phyloP scores from a whole-genome alignment of 371 early-diverging fungal genomes.

The Lichtheimia hyalospora region DNA sequence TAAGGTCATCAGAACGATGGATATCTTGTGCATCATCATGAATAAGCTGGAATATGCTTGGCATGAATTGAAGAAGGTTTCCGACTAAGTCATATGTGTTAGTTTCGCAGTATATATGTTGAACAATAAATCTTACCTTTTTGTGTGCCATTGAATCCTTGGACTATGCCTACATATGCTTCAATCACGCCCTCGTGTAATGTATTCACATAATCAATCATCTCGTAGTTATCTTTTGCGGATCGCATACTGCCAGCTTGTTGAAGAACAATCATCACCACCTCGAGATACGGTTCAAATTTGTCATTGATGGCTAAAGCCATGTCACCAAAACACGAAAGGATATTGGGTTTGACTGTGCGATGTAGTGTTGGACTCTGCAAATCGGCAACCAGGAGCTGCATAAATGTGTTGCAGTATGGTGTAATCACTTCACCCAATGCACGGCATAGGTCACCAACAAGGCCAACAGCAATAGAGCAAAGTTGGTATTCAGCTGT shows the following conservation, averaged over 20 bases:
- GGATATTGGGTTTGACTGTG: slow-evolving; percentile 88
- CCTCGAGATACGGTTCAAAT: slow-evolving; percentile 81
- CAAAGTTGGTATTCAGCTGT: slow-evolving; percentile 89
- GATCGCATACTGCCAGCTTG: slow-evolving; percentile 78
- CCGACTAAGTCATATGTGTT: background rate
- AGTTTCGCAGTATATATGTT: slow-evolving; percentile 12
- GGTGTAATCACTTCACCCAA: slow-evolving; percentile 67
- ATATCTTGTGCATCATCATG: slow-evolving; percentile 49
- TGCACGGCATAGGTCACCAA: slow-evolving; percentile 94
- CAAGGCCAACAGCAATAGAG: slow-evolving; percentile 88
- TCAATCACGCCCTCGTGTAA: slow-evolving; percentile 89
- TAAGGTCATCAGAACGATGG: slow-evolving; percentile 61
- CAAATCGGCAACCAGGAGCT: slow-evolving; percentile 71
- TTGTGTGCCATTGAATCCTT: slow-evolving; percentile 75
- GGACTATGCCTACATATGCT: slow-evolving; percentile 94
- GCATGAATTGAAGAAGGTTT: slow-evolving; percentile 60
- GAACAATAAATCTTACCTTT: slow-evolving; percentile 59
- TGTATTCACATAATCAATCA: slow-evolving; percentile 79
- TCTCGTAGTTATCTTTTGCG: slow-evolving; percentile 64
- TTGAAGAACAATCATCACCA: slow-evolving; percentile 80
- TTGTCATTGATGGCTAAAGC: slow-evolving; percentile 91
- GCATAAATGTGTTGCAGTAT: slow-evolving; percentile 86
- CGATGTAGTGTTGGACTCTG: slow-evolving; percentile 73
- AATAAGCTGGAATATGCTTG: slow-evolving; percentile 77
- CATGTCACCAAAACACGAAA: slow-evolving; percentile 97